Percentiles rank a stretch among this genome's conserved stretches.
Evolutionary conservation across 331 rosid species (phyloP).

Genomic region (Acacia pycnantha): DNA sequence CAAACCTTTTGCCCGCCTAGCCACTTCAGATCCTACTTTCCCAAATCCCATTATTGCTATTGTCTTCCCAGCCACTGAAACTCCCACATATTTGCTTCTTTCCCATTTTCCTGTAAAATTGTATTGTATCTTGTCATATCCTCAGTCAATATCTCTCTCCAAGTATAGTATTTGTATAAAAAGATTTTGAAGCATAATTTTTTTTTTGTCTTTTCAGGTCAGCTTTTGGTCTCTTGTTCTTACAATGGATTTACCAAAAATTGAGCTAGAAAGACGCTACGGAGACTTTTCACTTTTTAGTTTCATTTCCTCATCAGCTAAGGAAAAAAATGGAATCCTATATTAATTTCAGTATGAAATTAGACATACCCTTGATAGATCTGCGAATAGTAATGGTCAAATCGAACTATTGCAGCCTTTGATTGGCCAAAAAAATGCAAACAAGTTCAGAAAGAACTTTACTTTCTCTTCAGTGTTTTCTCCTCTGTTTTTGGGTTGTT

Average conservation of each 20-base stretch:
- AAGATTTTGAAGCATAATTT: background rate
- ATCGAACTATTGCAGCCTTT: background rate
- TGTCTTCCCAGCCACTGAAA: constrained; percentile 74
- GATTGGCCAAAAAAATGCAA: background rate
- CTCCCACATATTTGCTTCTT: constrained; percentile 75
- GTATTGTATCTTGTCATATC: background rate
- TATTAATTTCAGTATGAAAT: background rate
- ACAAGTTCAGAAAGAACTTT: background rate
- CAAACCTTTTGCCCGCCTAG: constrained; percentile 68
- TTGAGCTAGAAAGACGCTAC: background rate
- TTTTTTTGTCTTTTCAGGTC: background rate
- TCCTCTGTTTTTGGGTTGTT: background rate
- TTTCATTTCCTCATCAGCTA: background rate
- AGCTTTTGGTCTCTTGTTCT: background rate
- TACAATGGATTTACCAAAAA: background rate
- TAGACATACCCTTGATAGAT: background rate
- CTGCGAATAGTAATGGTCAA: background rate
- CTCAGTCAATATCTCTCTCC: background rate
- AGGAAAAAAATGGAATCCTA: background rate
- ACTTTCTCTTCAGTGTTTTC: background rate
- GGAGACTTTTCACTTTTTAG: background rate
- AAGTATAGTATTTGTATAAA: background rate
- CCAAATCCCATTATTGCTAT: constrained; percentile 77
- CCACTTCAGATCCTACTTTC: constrained; percentile 82
- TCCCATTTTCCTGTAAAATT: constrained; percentile 60